Evolutionary conservation across 148 eudicot species (phyloP), one percentile per base, ranked within the genome.

Genomic region (Cornus controversa): DNA sequence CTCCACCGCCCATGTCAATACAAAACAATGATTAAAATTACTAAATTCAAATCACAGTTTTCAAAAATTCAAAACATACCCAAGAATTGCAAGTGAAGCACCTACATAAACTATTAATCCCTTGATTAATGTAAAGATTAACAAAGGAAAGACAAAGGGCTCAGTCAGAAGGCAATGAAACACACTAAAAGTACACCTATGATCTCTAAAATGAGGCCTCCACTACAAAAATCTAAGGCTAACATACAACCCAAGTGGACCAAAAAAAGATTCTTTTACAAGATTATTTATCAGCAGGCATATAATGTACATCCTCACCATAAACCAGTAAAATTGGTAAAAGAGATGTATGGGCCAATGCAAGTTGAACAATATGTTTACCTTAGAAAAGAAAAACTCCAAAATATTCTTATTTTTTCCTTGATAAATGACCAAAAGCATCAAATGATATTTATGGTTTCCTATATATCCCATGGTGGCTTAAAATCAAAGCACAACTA

Each of bases 251-350:
- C 73, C 24, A 50, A 69, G 53, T 80, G 75, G 79, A 69, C 75
- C 70, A 74, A 58, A 74, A 65, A 58, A 45, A 79, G 77, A 74
- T 69, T 74, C 72, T 31, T 47, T 53, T 67, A n/a, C 23, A 74
- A 57, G 67, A 74, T 67, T 40, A 57, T 37, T 20, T 63, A 63
- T 64, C 25, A 25, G 54, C 67, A 23, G 36, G 31, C 4, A 62
- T 37, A 64, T 75, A 34, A 40, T 18, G 60, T 42, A 40, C 26
- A 66, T 75, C 70, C 66, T 47, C 78, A 22, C 66, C 63, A 47
- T 10, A 36, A 75, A 67, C 45, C 34, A 62, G 37, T 66, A 70
- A 67, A 47, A 28, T 18, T 3, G 45, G 27, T 18, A 22, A 28
- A 75, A 28, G 16, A 66, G 45, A 40, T 40, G 45, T n/a, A 75